Conservation (phyloP, 2,329 filamentous ascomycete species). For the Fusarium chuoi region DNA sequence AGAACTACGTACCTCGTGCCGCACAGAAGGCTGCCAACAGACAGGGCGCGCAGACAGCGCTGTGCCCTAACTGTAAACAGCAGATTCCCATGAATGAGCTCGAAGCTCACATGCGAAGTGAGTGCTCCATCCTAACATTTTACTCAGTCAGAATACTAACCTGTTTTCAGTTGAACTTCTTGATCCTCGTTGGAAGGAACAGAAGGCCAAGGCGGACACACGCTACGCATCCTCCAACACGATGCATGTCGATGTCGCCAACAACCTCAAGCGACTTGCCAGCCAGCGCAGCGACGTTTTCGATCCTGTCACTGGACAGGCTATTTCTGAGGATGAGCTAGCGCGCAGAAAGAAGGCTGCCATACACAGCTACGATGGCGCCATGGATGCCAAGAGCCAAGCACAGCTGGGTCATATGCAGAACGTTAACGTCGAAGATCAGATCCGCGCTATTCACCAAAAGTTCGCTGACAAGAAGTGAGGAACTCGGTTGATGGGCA, state of each 20-base stretch:
- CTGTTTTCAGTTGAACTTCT: slow-evolving; percentile 80
- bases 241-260: slow-evolving; percentile 86
- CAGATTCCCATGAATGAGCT: slow-evolving; percentile 88
- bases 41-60: slow-evolving; percentile 71
- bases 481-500: slow-evolving; percentile 8
- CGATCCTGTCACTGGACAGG: slow-evolving; percentile 75
- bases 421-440: slow-evolving; percentile 83
- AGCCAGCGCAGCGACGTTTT: slow-evolving; percentile 90
- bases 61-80: slow-evolving; percentile 95
- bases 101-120: slow-evolving; percentile 90
- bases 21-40: slow-evolving; percentile 76
- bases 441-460: slow-evolving; percentile 74
- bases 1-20: slow-evolving; percentile 90
- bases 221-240: slow-evolving; percentile 88
- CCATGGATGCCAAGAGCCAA: slow-evolving; percentile 67
- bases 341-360: slow-evolving; percentile 81
- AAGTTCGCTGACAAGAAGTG: slow-evolving; percentile 59
- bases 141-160: slow-evolving; percentile 47
- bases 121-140: slow-evolving; percentile 40
- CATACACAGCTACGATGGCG: slow-evolving; percentile 71
- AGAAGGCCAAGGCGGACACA: slow-evolving; percentile 87
- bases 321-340: slow-evolving; percentile 77
- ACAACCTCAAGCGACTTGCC: slow-evolving; percentile 94
- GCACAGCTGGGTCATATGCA: slow-evolving; percentile 68
- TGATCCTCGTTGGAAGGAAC: slow-evolving; percentile 95